Conservation (phyloP, 1,284 basidiomycete species). For the Peniophora sp. region DNA sequence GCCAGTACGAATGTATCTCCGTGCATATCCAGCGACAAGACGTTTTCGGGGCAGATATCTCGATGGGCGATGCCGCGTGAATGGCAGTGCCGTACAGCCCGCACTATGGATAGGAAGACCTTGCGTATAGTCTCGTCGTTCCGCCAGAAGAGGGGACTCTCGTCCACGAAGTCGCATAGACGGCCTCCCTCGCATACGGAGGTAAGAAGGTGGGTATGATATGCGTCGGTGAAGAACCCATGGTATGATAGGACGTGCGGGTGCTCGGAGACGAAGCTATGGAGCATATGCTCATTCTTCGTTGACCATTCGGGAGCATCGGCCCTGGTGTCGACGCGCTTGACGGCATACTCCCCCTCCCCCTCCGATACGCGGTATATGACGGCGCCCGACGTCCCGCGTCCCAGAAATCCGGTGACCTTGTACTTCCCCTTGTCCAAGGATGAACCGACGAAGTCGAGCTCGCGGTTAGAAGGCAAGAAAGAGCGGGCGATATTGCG, state of each 20-base stretch:
- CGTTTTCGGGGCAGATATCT: not conserved
- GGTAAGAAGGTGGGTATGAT: not conserved
- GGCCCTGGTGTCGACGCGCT: not conserved
- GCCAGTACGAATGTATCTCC: not conserved
- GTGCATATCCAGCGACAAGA: not conserved
- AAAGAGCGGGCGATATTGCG: not conserved
- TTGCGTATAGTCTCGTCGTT: not conserved
- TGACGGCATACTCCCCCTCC: not conserved
- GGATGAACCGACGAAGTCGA: not conserved
- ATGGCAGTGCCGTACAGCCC: not conserved
- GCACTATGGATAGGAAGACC: not conserved
- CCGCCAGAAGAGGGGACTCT: not conserved
- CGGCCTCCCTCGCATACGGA: not conserved
- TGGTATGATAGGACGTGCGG: not conserved
- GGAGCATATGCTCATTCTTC: not conserved
- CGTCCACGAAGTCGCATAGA: not conserved
- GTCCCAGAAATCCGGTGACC: not conserved
- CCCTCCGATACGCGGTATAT: not conserved
- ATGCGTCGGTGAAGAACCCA: not conserved
- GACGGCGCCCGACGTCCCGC: not conserved
- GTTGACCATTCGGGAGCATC: not conserved
- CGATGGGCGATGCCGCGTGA: not conserved
- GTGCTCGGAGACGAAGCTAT: not conserved
- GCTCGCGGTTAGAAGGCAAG: not conserved
- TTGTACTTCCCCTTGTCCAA: not conserved